Conservation (phyloP, 1,284 basidiomycete species). For the Ustilago curta region DNA sequence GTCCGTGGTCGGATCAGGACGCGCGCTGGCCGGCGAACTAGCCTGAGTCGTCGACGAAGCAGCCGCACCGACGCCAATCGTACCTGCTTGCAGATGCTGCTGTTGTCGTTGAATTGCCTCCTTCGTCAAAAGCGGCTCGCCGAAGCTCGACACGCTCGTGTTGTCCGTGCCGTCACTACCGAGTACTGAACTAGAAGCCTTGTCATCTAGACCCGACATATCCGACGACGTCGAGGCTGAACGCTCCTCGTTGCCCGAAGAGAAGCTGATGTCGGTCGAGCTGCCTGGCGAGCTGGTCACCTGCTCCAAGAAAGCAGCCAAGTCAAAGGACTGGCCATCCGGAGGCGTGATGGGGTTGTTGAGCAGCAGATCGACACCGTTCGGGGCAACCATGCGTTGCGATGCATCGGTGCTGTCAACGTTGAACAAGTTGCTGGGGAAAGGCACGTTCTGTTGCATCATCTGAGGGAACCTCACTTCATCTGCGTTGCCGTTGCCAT, state of each 20-base stretch:
- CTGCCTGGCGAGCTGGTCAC: slow-evolving; percentile 52
- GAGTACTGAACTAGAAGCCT: slow-evolving; percentile 22
- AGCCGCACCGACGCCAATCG: not conserved
- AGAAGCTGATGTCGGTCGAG: slow-evolving; percentile 40
- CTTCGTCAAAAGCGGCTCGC: slow-evolving; percentile 36
- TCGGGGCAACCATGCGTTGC: slow-evolving; percentile 41
- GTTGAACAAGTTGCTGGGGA: slow-evolving; percentile 37
- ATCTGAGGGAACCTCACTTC: slow-evolving; percentile 46
- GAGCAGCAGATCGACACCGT: slow-evolving; percentile 47
- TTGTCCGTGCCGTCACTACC: slow-evolving; percentile 36
- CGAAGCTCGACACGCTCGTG: slow-evolving; percentile 41
- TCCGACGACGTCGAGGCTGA: slow-evolving; percentile 38
- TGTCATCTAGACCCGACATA: slow-evolving; percentile 32
- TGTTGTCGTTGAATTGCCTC: slow-evolving; percentile 42
- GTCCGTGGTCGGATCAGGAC: slow-evolving; percentile 23
- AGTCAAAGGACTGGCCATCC: slow-evolving; percentile 52
- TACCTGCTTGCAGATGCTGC: slow-evolving; percentile 27
- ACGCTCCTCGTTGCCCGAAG: slow-evolving; percentile 36
- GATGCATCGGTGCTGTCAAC: slow-evolving; percentile 23
- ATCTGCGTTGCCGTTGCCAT: slow-evolving; percentile 8
- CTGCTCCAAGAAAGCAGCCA: slow-evolving; percentile 55
- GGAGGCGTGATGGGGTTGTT: slow-evolving; percentile 49
- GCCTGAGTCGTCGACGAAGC: slow-evolving; percentile 22
- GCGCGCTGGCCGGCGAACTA: slow-evolving; percentile 15
- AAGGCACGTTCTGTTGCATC: slow-evolving; percentile 30